Evolutionary conservation across 139 green algal genomes (phyloP).

Genomic region (Penium margaritaceum): DNA sequence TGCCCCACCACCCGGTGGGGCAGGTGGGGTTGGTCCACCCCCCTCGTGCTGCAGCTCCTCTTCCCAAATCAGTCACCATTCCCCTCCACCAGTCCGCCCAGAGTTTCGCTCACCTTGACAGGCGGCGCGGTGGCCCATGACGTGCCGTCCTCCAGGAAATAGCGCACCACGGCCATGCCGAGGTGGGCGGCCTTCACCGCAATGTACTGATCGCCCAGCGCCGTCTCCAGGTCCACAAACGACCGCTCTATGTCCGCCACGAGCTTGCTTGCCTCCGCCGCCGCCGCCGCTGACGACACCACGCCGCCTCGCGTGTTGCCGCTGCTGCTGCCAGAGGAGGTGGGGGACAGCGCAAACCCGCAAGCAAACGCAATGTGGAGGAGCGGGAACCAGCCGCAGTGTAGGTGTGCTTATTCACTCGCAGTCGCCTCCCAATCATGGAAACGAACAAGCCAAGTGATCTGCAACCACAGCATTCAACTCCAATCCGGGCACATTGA

Average conservation of each 20-base stretch:
- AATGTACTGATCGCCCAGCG: conserved; percentile 25
- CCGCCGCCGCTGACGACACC: not conserved
- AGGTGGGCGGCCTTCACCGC: conserved; percentile 19
- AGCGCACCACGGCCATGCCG: conserved; percentile 14
- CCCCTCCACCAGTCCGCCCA: too few relatives aligned
- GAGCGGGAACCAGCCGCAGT: not conserved
- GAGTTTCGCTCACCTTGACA: conserved; percentile 18
- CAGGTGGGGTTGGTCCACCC: too few relatives aligned
- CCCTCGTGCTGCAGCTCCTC: too few relatives aligned
- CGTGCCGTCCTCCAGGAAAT: conserved; percentile 35
- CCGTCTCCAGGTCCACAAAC: conserved; percentile 22
- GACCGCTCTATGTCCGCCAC: conserved; percentile 14
- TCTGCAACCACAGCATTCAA: not conserved
- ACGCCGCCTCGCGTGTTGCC: not conserved
- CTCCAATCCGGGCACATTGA: too few relatives aligned
- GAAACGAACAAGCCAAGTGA: not conserved
- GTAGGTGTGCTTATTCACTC: not conserved
- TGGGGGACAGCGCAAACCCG: too few relatives aligned
- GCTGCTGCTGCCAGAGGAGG: not conserved
- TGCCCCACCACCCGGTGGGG: too few relatives aligned
- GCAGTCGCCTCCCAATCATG: not conserved
- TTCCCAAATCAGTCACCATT: too few relatives aligned
- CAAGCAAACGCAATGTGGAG: not conserved
- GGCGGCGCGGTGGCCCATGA: conserved; percentile 24
- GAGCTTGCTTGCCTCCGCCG: not conserved